Percentiles rank a stretch among this genome's conserved stretches.
These are phyloP conservation scores for Ophiostoma australiae DNA, from an alignment of 2,329 filamentous ascomycete species.

Conservation along the genomic window DNA sequence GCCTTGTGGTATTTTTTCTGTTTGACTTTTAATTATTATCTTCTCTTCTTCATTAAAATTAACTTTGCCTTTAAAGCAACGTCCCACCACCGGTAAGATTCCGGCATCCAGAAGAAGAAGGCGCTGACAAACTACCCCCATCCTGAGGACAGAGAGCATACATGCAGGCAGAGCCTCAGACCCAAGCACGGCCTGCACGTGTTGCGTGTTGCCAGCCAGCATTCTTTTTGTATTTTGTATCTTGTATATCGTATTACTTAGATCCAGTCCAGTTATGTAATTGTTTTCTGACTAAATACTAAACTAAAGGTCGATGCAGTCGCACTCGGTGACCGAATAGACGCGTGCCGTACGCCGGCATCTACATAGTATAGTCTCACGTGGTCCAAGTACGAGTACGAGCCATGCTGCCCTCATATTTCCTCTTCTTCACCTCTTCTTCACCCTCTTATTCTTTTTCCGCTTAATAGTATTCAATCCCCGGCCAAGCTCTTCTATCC, in stretches of 20 bases:
- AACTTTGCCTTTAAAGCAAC: no score
- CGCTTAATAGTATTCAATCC: not conserved
- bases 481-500: not conserved
- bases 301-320: not conserved
- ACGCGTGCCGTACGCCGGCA: not conserved
- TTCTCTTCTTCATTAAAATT: not conserved
- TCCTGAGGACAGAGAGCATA: no score
- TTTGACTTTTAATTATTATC: not conserved
- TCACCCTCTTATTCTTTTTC: not conserved
- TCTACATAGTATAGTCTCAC: no score
- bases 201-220: not conserved
- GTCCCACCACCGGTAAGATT: no score
- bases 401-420: not conserved
- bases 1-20: not conserved
- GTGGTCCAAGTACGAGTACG: not conserved
- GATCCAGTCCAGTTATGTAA: not conserved
- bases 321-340: not conserved
- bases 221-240: not conserved
- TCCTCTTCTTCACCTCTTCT: not conserved
- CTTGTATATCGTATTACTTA: not conserved
- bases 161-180: not conserved
- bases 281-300: not conserved
- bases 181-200: slow-evolving; percentile 7
- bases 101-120: no score
- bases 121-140: no score